phyloP scores from a whole-genome alignment of 495 filamentous ascomycete genomes.

The Penicillium flavigenum region DNA sequence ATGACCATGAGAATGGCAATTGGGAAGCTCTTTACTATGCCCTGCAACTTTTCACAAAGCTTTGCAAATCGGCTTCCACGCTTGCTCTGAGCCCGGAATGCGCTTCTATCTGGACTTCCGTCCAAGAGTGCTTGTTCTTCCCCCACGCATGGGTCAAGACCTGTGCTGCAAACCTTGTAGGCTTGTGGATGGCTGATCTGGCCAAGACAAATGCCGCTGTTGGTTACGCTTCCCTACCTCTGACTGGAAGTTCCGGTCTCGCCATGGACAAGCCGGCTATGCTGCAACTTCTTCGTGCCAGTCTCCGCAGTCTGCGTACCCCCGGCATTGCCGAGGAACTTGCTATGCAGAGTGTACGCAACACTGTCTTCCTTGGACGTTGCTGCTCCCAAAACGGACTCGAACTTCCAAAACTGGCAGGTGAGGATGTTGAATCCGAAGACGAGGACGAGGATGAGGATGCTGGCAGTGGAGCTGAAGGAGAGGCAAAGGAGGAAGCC shows the following conservation, averaged over 20 bases:
- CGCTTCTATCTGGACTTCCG: slow-evolving; percentile 61
- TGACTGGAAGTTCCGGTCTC: slow-evolving; percentile 70
- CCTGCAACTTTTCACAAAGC: slow-evolving; percentile 64
- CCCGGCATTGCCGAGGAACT: slow-evolving; percentile 65
- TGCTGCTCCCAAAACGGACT: slow-evolving; percentile 65
- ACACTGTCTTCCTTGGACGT: slow-evolving; percentile 71
- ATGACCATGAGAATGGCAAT: slow-evolving; percentile 53
- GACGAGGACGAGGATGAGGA: slow-evolving; percentile 46
- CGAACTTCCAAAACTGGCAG: slow-evolving; percentile 43
- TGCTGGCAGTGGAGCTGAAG: slow-evolving; percentile 23
- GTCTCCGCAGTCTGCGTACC: slow-evolving; percentile 64
- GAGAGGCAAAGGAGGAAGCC: slow-evolving; percentile 35
- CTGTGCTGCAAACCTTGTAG: slow-evolving; percentile 70
- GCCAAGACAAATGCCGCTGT: slow-evolving; percentile 57
- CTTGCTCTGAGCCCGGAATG: slow-evolving; percentile 57
- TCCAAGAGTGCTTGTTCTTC: slow-evolving; percentile 67
- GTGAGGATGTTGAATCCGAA: slow-evolving; percentile 41
- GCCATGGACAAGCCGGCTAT: slow-evolving; percentile 63
- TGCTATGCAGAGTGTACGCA: slow-evolving; percentile 69
- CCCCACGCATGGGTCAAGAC: slow-evolving; percentile 75
- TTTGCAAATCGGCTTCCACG: slow-evolving; percentile 64
- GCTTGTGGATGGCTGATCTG: slow-evolving; percentile 74
- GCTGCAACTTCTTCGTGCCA: slow-evolving; percentile 60
- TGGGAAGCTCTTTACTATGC: slow-evolving; percentile 80
- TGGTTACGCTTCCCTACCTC: slow-evolving; percentile 55